Evolutionary conservation across 192 early-diverging fungal species (phyloP).

Genomic region (Backusella luteola): DNA sequence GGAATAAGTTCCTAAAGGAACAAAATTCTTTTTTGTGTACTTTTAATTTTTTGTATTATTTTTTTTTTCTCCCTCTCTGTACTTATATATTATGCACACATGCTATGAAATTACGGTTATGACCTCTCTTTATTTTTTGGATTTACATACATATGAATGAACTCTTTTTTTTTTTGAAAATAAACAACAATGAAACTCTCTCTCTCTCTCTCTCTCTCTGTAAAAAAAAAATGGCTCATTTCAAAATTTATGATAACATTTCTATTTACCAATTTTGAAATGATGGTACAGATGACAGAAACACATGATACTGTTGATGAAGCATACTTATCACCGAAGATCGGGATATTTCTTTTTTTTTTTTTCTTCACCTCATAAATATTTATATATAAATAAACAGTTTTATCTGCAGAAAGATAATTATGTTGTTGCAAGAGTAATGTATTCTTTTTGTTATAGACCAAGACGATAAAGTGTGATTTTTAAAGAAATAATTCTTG

Average conservation of each 20-base stretch:
- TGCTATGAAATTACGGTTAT: not conserved
- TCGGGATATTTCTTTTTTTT: not conserved
- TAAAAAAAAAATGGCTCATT: not conserved
- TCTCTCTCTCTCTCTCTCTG: not conserved
- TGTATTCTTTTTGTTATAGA: too few species aligned
- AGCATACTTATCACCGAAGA: not conserved
- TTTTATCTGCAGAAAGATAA: too few species aligned
- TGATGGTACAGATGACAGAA: conserved; percentile 1
- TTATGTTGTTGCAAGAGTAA: too few species aligned
- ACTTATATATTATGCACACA: not conserved
- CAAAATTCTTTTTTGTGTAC: not conserved
- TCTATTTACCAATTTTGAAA: conserved; percentile 1
- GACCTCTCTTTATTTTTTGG: not conserved
- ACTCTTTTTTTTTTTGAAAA: not conserved
- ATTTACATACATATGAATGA: conserved; percentile 3
- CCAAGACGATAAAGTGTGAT: too few species aligned
- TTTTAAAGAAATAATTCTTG: too few species aligned
- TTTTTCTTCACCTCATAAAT: not conserved
- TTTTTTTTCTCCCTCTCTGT: not conserved
- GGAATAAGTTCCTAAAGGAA: not conserved
- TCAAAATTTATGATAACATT: not conserved
- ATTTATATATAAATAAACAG: not conserved
- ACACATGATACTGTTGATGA: not conserved
- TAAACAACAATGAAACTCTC: not conserved
- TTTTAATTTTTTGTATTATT: conserved; percentile 4